These are phyloP conservation scores for Fusarium gaditjirri DNA, from an alignment of 2,329 filamentous ascomycete genomes.

Conservation along the genomic window DNA sequence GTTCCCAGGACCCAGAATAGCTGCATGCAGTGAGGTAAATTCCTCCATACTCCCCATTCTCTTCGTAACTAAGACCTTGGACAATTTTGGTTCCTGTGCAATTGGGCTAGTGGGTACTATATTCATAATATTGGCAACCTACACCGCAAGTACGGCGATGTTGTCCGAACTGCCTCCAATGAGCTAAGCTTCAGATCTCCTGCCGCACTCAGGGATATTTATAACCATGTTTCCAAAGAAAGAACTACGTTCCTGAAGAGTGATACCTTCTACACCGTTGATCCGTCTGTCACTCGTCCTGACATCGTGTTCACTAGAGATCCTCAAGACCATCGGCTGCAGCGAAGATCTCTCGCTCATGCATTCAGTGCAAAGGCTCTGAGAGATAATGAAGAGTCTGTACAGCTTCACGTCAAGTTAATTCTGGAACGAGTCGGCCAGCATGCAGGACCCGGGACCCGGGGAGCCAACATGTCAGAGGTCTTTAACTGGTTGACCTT, in stretches of 20 bases:
- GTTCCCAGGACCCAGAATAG: slow-evolving; percentile 36
- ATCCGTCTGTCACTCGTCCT: neutral
- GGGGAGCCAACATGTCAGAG: neutral
- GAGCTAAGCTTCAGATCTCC: slow-evolving; percentile 28
- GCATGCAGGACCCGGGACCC: neutral
- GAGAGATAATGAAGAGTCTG: slow-evolving; percentile 5
- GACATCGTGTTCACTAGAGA: slow-evolving; percentile 13
- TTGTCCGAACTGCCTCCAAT: slow-evolving; percentile 30
- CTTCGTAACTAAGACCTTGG: neutral
- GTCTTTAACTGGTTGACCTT: slow-evolving; percentile 29
- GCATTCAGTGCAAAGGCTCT: slow-evolving; percentile 22
- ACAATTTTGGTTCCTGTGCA: slow-evolving; percentile 7
- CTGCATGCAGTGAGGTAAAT: slow-evolving; percentile 30
- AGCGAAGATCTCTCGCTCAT: slow-evolving; percentile 20
- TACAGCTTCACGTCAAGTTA: neutral
- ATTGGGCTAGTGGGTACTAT: neutral
- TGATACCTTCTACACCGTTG: slow-evolving; percentile 6
- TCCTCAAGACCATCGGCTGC: slow-evolving; percentile 7
- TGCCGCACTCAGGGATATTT: slow-evolving; percentile 34
- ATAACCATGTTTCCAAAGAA: slow-evolving; percentile 16
- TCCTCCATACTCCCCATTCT: rapidly evolving
- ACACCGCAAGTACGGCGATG: slow-evolving; percentile 31
- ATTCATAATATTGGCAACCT: neutral
- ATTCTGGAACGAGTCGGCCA: slow-evolving; percentile 5
- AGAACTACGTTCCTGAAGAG: slow-evolving; percentile 15